Evolutionary conservation across 2,329 filamentous ascomycete species (phyloP).

Genomic region (Immersiporthe knoxdaviesiana): DNA sequence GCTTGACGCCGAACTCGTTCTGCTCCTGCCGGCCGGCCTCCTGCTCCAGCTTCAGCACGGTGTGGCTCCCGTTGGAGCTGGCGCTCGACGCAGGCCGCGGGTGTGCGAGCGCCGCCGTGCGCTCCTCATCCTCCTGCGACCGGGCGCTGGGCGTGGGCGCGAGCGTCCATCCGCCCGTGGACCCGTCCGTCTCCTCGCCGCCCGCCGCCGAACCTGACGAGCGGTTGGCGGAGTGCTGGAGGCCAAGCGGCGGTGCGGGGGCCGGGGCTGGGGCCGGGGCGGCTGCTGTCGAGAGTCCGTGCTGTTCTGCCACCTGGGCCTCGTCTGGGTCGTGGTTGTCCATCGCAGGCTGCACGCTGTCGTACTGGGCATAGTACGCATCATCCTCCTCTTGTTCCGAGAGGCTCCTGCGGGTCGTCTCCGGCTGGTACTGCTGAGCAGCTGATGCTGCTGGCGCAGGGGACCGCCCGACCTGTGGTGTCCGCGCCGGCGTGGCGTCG

Average conservation of each 20-base stretch:
- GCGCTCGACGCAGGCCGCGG: slow-evolving; percentile 63
- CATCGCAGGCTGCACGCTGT: slow-evolving; percentile 77
- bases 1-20: slow-evolving; percentile 73
- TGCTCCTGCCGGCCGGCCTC: slow-evolving; percentile 61
- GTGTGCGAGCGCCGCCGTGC: slow-evolving; percentile 49
- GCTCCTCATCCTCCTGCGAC: slow-evolving; percentile 44
- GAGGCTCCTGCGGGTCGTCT: slow-evolving; percentile 35
- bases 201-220: slow-evolving; percentile 34
- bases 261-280: slow-evolving; percentile 41
- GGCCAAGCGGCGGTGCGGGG: slow-evolving; percentile 42
- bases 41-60: slow-evolving; percentile 65
- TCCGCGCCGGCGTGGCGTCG: slow-evolving; percentile 69
- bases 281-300: slow-evolving; percentile 38
- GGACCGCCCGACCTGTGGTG: slow-evolving; percentile 64
- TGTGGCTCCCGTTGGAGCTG: slow-evolving; percentile 57
- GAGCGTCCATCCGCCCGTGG: slow-evolving; percentile 48
- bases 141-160: slow-evolving; percentile 43
- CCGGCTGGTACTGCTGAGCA: slow-evolving; percentile 34
- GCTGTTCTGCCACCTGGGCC: slow-evolving; percentile 41
- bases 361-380: slow-evolving; percentile 77
- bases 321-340: slow-evolving; percentile 83
- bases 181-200: slow-evolving; percentile 40
- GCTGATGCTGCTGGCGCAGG: slow-evolving; percentile 56
- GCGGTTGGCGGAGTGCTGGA: slow-evolving; percentile 33
- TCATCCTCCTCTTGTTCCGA: slow-evolving; percentile 66